Evolutionary conservation across 2,329 filamentous ascomycete species (phyloP), one percentile per base, ranked within the genome.

Genomic region (Calycina marina): DNA sequence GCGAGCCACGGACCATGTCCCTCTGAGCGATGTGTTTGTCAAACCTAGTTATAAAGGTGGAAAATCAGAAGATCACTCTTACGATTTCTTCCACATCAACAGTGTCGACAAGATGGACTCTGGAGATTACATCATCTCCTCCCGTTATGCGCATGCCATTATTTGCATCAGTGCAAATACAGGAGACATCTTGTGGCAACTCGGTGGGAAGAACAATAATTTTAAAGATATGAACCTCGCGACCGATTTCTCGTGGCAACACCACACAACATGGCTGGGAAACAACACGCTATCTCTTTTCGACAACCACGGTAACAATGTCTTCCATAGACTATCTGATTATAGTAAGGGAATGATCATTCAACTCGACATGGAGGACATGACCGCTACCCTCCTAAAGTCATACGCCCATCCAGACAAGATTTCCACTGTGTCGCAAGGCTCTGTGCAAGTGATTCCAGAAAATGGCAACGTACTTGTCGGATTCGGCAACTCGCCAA

Each of bases 401-500:
- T 48, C 55, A 15, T 65, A 58, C 44, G 46, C 50, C 27, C 56
- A 59, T 28, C 52, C 57, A 1, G 34, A 48, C 26, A 41, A 49
- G 2, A 48, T 63, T 16, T 50, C 56, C 11, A 54, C 54, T 9
- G 52, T 53, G 22, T 61, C 59, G 2, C 60, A 63, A 37, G 61
- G 60, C 11, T 61, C 56, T 25, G 50, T 58, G 36, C 61, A 63
- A 36, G 37, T 58, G 8, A 49, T 65, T 5, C 49, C 56, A 2
- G 56, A 58, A 13, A 59, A 54, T 29, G 57, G 56, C 6, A 63
- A 67, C 40, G 53, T 57, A 2, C 49, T 69, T 10, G 52, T 67
- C 6, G 62, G 59, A 16, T 69, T 59, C 56, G 63, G 67, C 8
- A 59, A 62, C n/a, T 56, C 55, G 9, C 60, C 63, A 1, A 58